Base-by-base conservation (phyloP, 164 flowering plant genomes). In the Kingdonia uniflora region DNA sequence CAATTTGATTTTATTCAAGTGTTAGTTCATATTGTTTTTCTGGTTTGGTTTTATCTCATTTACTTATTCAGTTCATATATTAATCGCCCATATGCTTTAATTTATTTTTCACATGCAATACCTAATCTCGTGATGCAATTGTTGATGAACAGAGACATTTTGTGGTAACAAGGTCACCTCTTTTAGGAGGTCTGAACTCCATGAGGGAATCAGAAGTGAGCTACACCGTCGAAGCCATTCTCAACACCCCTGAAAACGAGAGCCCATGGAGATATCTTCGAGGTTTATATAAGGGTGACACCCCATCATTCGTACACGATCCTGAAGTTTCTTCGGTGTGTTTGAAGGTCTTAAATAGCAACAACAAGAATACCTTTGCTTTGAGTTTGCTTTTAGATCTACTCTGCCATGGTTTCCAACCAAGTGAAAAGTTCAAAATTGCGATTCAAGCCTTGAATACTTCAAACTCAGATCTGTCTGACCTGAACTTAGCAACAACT, bases 191-290 rank as follows among this genome's bases (percentile, higher is more conserved):
- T 53, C 70, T 87, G 23, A 55, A 74, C 52, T 75, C 81, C 56
- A 74, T 77, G 81, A 78, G 92, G 71, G 84, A 75, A 0, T 79
- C 89, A 25, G 97, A 94, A 77, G 92, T 83, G 39, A 56, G 35
- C 15, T 87, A 81, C 62, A 63, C 88, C 4, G 47, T 71, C 15
- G 65, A 82, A 39, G 89, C 97, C 67, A 89, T 94, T 67, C 41
- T 59, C 63, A 60, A 74, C 39, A 71, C 76, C 21, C 96, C 99
- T 8, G 85, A 75, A 22, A 94, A 94, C 40, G 99, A 94, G 66
- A 89, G 99, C 50, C 84, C 99, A 14, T 89, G 97, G 97, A 78
- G 95, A 68, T 94, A 88, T 74, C 87, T 94, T 26, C 67, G 80
- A 38, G 99, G 97, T 37, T 81, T 94, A 25, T 87, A 74, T 75